Percentiles rank a stretch among this genome's conserved stretches.
Evolutionary conservation across 495 filamentous ascomycete species (phyloP).

Genomic region (Annulohypoxylon bovei): DNA sequence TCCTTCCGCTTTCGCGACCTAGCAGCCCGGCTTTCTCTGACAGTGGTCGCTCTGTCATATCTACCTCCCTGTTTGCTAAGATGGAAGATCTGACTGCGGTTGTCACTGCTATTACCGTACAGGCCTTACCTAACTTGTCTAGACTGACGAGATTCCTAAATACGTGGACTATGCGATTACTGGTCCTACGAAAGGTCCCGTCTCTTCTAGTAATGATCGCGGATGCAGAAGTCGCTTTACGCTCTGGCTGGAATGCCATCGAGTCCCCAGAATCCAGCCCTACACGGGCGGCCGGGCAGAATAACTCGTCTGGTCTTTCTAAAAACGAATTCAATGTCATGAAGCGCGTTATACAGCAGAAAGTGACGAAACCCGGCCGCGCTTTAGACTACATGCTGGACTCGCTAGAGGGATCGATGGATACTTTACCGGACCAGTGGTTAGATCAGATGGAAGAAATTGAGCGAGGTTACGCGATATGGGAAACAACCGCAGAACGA

Average conservation of each 20-base stretch:
- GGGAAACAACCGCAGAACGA: conserved; percentile 65
- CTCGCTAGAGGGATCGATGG: conserved; percentile 79
- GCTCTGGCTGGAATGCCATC: conserved; percentile 70
- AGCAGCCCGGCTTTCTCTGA: conserved; percentile 60
- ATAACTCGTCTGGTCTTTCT: conserved; percentile 45
- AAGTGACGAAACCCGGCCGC: conserved; percentile 74
- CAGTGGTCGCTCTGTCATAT: conserved; percentile 48
- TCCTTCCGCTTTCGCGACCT: conserved; percentile 63
- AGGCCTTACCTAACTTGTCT: conserved; percentile 84
- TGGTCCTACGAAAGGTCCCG: conserved; percentile 76
- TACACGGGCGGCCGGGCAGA: conserved; percentile 13
- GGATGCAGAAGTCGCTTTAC: conserved; percentile 68
- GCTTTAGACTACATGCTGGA: conserved; percentile 86
- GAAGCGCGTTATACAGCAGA: conserved; percentile 69
- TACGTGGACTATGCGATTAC: conserved; percentile 79
- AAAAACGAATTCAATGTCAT: conserved; percentile 69
- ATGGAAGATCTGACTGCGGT: conserved; percentile 90
- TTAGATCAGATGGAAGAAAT: conserved; percentile 82
- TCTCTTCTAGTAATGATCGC: conserved; percentile 72
- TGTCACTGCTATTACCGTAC: conserved; percentile 86
- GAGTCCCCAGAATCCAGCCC: conserved; percentile 44
- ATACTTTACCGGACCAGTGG: conserved; percentile 88
- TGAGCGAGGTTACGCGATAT: conserved; percentile 81
- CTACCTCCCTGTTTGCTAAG: conserved; percentile 59
- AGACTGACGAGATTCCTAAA: conserved; percentile 73